A percentile compares a stretch with the other conserved stretches of the same genome.
Conservation (phyloP, 164 flowering plant species). For the Tinospora cordifolia region DNA sequence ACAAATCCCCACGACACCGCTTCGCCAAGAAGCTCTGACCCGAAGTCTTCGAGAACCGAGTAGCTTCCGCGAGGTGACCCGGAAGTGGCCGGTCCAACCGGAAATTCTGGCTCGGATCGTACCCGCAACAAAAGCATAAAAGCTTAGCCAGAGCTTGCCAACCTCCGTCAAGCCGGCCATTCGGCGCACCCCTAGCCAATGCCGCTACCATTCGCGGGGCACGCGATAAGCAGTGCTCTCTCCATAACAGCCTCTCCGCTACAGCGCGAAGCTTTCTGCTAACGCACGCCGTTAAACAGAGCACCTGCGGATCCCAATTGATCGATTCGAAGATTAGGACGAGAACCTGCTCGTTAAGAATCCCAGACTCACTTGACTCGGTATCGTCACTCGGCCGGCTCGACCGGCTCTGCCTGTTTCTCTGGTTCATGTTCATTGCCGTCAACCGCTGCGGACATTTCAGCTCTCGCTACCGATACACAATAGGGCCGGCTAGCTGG, state of each 20-base stretch:
- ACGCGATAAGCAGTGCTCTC: constrained; percentile 49
- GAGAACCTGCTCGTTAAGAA: constrained; percentile 57
- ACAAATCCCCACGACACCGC: constrained; percentile 48
- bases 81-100: constrained; percentile 24
- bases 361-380: constrained; percentile 36
- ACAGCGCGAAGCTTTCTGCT: constrained; percentile 59
- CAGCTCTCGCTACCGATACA: too few species aligned
- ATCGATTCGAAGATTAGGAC: constrained; percentile 44
- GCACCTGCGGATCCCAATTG: constrained; percentile 57
- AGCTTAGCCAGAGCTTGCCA: constrained; percentile 81
- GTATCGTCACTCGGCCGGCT: constrained; percentile 18
- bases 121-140: constrained; percentile 72
- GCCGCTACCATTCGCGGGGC: constrained; percentile 54
- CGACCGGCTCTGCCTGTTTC: constrained; percentile 15
- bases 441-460: too few species aligned
- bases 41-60: constrained; percentile 86
- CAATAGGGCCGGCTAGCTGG: too few species aligned
- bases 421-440: constrained; percentile 25
- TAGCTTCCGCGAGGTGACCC: constrained; percentile 46
- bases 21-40: constrained; percentile 67
- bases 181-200: constrained; percentile 30
- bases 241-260: constrained; percentile 68
- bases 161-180: constrained; percentile 43
- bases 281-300: constrained; percentile 53
- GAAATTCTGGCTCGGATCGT: constrained; percentile 42